These are phyloP conservation scores for Pythium volutum DNA, from an alignment of 352 stramenopile genomes.

Conservation along the genomic window DNA sequence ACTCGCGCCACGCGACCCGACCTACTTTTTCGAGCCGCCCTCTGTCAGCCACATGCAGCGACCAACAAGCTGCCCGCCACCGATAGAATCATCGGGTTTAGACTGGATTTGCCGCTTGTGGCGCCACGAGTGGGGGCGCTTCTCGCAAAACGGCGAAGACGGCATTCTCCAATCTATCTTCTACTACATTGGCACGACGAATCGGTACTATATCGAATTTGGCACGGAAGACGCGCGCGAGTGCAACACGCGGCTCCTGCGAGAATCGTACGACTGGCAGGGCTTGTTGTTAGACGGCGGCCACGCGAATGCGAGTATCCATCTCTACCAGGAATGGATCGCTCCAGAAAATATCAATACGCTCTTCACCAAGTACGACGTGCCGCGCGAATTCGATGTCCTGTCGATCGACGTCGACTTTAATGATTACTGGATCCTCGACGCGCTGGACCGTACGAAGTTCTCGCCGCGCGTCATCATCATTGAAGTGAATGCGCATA, in stretches of 20 bases:
- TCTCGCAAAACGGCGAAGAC: slow-evolving; percentile 73
- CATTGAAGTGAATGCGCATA: slow-evolving; percentile 64
- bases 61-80: slow-evolving; percentile 2
- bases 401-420: slow-evolving; percentile 76
- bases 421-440: slow-evolving; percentile 71
- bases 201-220: slow-evolving; percentile 61
- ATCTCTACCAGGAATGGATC: slow-evolving; percentile 58
- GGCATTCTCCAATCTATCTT: slow-evolving; percentile 63
- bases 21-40: slow-evolving; percentile 9
- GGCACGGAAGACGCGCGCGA: slow-evolving; percentile 49
- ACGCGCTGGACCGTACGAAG: slow-evolving; percentile 37
- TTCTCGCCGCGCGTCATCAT: slow-evolving; percentile 58
- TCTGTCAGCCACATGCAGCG: slow-evolving; percentile 1
- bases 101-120: slow-evolving; percentile 59
- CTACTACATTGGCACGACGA: slow-evolving; percentile 34
- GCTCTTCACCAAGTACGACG: slow-evolving; percentile 44
- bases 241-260: slow-evolving; percentile 61
- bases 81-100: not conserved
- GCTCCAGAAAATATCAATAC: slow-evolving; percentile 59
- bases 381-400: slow-evolving; percentile 50
- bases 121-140: slow-evolving; percentile 60
- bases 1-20: slow-evolving; percentile 8
- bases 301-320: slow-evolving; percentile 39
- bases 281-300: slow-evolving; percentile 62
- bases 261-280: slow-evolving; percentile 45